Conservation (phyloP, 2,329 filamentous ascomycete genomes). For the Pseudophaeomoniella oleicola region DNA sequence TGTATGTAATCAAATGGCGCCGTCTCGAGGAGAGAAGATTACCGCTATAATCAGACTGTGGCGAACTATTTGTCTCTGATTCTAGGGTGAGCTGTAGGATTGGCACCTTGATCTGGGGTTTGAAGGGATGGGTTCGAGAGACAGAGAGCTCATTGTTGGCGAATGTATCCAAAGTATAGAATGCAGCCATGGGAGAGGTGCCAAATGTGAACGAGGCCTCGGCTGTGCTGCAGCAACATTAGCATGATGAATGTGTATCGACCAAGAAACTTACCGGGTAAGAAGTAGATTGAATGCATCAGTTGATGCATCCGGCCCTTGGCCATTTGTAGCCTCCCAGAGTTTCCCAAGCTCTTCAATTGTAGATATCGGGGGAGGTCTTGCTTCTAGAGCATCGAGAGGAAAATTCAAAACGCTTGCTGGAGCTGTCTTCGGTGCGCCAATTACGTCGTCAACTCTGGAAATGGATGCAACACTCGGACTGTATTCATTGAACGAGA, state of each 20-base stretch:
- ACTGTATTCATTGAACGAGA: constrained; percentile 12
- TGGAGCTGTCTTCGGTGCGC: constrained; percentile 25
- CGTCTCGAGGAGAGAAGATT: background rate
- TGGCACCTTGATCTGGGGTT: background rate
- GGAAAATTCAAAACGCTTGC: constrained; percentile 27
- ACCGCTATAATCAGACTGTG: background rate
- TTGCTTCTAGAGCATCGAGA: constrained; percentile 16
- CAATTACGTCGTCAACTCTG: constrained; percentile 19
- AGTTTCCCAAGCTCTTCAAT: constrained; percentile 22
- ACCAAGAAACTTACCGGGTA: constrained; percentile 19
- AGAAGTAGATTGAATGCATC: constrained; percentile 25
- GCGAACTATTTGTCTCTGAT: background rate
- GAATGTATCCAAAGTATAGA: constrained; percentile 29
- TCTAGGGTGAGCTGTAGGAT: background rate
- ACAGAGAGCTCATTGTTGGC: constrained; percentile 27
- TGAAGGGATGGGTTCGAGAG: constrained; percentile 25
- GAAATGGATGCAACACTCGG: constrained; percentile 17
- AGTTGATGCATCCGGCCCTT: constrained; percentile 17
- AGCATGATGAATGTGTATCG: constrained; percentile 4
- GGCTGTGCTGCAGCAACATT: constrained; percentile 17
- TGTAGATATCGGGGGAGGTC: constrained; percentile 21
- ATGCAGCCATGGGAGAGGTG: constrained; percentile 21
- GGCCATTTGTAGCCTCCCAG: constrained; percentile 32
- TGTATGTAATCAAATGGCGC: constrained; percentile 16
- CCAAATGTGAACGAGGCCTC: constrained; percentile 28